Evolutionary conservation across 371 early-diverging fungal species (phyloP), one percentile per base, ranked within the genome.

Genomic region (Mucor piriformis): DNA sequence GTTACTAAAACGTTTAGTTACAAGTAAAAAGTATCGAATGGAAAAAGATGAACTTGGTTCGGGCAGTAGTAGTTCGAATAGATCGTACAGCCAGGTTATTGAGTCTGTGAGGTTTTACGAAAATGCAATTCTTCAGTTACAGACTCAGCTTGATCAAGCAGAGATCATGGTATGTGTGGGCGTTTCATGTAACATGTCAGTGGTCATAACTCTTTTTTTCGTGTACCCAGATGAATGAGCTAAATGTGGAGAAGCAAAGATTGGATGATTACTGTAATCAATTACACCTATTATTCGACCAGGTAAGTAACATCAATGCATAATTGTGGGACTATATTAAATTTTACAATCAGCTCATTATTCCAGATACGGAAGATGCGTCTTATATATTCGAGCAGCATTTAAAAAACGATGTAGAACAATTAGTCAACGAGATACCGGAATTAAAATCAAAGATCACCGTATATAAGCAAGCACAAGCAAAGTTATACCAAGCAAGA

Each of bases 401-500:
- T 27, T 47, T 76, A 8, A 67, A 69, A 61, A 57, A 42, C 6
- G 76, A 79, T 57, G 76, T 79, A 1, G 48, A 61, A 13, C 64
- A 71, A n/a, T 55, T 76, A 27, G 60, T 59, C 8, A 29, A 42
- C 6, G 61, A 67, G 21, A 73, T 79, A 54, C 76, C 76, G 29
- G 51, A 64, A 18, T 61, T 73, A 38, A 67, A 74, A 51, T 13
- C 43, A 6, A 66, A 65, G 6, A 70, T 78, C 8, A 46, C 60
- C n/a, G 37, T 27, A 8, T 69, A 73, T 44, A 44, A 54, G 21
- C 21, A 48, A 37, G 71, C 74, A 10, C 79, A 79, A 46, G 25
- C 57, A 10, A 68, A 70, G 21, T 33, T 76, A 20, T 72, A 79
- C 20, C 51, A 67, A 25, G 70, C 79, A 44, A 65, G 76, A 34